phyloP scores from a whole-genome alignment of 257 asterid genomes.

The Solanum peruvianum region DNA sequence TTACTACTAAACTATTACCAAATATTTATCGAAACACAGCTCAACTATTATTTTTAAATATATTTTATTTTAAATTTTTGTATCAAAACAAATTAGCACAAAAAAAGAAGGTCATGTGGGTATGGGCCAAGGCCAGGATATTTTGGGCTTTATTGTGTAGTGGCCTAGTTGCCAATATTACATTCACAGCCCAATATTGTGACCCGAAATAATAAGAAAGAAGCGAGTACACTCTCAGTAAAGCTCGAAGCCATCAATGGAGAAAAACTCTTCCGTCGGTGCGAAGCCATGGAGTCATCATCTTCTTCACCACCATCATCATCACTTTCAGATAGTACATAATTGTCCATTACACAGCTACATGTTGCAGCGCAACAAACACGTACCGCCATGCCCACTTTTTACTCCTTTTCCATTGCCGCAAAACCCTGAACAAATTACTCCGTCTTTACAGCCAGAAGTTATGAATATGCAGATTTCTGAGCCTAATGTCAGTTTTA shows the following conservation, averaged over 20 bases:
- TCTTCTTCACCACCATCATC: slow-evolving; percentile 6
- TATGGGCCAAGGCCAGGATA: not conserved
- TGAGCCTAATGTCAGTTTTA: not conserved
- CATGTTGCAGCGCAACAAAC: slow-evolving; percentile 24
- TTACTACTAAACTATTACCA: not conserved
- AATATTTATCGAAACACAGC: not conserved
- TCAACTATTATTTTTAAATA: not conserved
- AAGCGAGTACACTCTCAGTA: not conserved
- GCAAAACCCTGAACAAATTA: not conserved
- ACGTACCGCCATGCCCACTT: slow-evolving; percentile 32
- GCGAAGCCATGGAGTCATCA: not conserved
- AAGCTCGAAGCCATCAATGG: not conserved
- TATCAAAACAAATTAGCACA: not conserved
- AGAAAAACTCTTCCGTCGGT: not conserved
- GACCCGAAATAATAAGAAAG: not conserved
- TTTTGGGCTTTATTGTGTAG: not conserved
- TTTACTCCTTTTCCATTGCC: slow-evolving; percentile 10
- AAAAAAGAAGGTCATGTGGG: too few relatives aligned
- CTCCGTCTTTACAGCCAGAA: not conserved
- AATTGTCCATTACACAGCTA: slow-evolving; percentile 47
- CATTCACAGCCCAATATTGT: not conserved
- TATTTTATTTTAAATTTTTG: too few relatives aligned
- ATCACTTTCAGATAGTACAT: slow-evolving; percentile 30
- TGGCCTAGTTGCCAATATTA: not conserved
- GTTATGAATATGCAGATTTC: not conserved